Percentiles rank a stretch among this genome's conserved stretches.
phyloP scores from a whole-genome alignment of 495 filamentous ascomycete genomes.

The Neurospora sp. region DNA sequence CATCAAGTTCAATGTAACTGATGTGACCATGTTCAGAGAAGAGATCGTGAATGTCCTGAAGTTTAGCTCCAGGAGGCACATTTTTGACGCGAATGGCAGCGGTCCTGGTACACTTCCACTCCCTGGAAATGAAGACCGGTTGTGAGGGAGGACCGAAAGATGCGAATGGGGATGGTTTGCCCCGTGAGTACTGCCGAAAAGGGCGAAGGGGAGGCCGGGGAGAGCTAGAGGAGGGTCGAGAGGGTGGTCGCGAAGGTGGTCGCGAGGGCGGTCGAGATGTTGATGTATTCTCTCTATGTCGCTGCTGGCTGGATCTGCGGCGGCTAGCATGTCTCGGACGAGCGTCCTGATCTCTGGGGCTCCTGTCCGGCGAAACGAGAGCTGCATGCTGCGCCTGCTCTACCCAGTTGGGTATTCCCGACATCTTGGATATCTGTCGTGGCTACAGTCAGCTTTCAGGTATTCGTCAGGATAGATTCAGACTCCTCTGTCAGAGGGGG shows the following conservation, averaged over 20 bases:
- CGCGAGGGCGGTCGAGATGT: conserved; percentile 25
- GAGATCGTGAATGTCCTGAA: conserved; percentile 14
- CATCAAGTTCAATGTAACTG: conserved; percentile 24
- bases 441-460: neutral
- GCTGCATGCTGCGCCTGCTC: neutral
- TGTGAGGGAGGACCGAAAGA: neutral
- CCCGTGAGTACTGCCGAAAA: neutral
- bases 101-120: conserved; percentile 16
- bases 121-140: conserved; percentile 7
- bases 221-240: neutral
- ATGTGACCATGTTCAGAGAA: conserved; percentile 23
- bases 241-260: conserved; percentile 1
- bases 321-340: neutral
- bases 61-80: conserved; percentile 14
- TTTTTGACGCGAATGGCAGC: conserved; percentile 14
- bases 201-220: neutral
- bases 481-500: neutral
- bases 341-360: neutral
- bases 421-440: neutral
- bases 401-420: neutral
- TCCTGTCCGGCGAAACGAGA: neutral
- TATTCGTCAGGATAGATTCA: neutral
- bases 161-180: neutral
- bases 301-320: neutral
- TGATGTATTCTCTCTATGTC: conserved; percentile 7